Conservation (phyloP, 495 filamentous ascomycete genomes). For the Aspergillus wentii region DNA sequence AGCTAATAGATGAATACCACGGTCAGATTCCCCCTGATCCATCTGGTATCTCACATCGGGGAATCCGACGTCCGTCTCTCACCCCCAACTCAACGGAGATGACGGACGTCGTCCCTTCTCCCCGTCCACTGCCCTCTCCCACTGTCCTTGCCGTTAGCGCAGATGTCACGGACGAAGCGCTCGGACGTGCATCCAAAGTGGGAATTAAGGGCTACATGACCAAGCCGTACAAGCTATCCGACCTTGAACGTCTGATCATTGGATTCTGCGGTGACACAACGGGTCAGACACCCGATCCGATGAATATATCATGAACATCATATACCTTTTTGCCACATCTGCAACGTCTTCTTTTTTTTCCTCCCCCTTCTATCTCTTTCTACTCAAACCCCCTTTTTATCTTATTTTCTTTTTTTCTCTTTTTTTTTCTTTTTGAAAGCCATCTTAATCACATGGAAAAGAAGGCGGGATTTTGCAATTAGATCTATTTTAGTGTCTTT, state of each 20-base stretch:
- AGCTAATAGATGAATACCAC: conserved; percentile 39
- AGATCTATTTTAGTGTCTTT: too few species aligned
- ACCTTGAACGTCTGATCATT: conserved; percentile 63
- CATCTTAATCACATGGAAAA: too few species aligned
- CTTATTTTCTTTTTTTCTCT: too few species aligned
- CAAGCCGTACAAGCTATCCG: conserved; percentile 71
- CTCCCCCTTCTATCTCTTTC: too few species aligned
- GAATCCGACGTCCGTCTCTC: not conserved
- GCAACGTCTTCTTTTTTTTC: too few species aligned
- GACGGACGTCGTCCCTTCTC: not conserved
- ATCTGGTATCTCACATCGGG: too few species aligned
- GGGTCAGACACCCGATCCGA: conserved; percentile 7
- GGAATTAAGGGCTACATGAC: conserved; percentile 77
- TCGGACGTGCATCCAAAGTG: conserved; percentile 57
- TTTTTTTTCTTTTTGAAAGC: too few species aligned
- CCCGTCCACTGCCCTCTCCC: conserved; percentile 19
- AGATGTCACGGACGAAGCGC: conserved; percentile 65
- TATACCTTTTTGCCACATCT: too few species aligned
- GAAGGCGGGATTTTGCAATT: too few species aligned
- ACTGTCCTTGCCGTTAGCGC: conserved; percentile 71
- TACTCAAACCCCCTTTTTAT: too few species aligned
- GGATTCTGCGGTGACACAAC: conserved; percentile 48
- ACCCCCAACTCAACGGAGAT: not conserved
- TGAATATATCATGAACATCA: conserved; percentile 19
- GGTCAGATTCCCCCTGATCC: conserved; percentile 10